Evolutionary conservation across 345 rosid species (phyloP), one percentile per base, ranked within the genome.

Genomic region (Clausena lansium): DNA sequence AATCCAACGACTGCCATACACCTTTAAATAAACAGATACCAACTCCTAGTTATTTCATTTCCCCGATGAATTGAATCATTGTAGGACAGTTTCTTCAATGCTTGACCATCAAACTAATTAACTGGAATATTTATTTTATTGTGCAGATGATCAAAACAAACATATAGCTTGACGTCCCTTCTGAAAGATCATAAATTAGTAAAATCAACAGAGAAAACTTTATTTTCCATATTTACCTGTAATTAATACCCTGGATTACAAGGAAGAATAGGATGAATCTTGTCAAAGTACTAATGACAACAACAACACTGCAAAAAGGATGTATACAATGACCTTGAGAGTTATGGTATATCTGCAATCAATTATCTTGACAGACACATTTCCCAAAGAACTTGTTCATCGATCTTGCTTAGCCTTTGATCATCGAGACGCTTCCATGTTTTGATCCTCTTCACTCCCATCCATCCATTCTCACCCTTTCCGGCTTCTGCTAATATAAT

Each of bases 361-460:
- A 41, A 39, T 61, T 47, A 62, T 45, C 77, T 41, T 7, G 13
- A 8, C 2, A 27, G 58, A 17, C 19, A 41, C 7, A 15, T 2
- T 62, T 62, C 60, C 98, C 94, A 92, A 24, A 92, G 70, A 75
- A 92, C 80, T 78, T 95, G 98, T 67, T 89, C 87, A 70, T 95
- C 98, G 67, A 89, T 87, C 88, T 88, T 86, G 83, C 86, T 92
- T 70, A 93, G 85, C 73, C 71, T 70, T 83, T 88, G 81, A 83
- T 93, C 93, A 79, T 95, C 95, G 0, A 93, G 89, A 76, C 90
- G 94, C 83, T 95, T 93, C 98, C 98, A 95, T 24, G 94, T 95
- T 81, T 78, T 85, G 63, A 93, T 88, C 76, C 81, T 89, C 77
- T 84, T 71, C 25, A 88, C 90, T 74, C 88, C 90, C 64, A 54